Evolutionary conservation across 2,329 filamentous ascomycete genomes (phyloP), one percentile per base, ranked within the genome.

Genomic region (Cordyceps fumosorosea): DNA sequence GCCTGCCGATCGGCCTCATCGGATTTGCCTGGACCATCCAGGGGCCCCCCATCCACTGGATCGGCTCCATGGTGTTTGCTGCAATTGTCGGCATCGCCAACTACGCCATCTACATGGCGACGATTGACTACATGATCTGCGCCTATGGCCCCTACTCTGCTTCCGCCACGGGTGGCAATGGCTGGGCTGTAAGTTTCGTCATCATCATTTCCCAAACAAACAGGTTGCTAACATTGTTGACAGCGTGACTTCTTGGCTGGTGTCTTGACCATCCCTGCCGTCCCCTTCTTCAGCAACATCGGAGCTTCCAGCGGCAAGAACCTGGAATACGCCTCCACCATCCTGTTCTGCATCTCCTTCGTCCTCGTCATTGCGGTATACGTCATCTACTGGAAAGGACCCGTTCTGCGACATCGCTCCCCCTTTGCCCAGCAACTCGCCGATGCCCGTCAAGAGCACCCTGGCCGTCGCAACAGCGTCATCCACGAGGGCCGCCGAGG

Each of bases 91-190:
- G 87, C 24, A 86, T 91, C 57, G 88, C 88, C 61, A 91, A 91
- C 69, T 89, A 88, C 45, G 77, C 83, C 40, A 89, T 90, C 63
- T 90, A 90, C 75, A 89, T 89, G 84, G 86, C 87, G 1, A 89
- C 87, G 1, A 89, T 90, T 65, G 87, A 91, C 72, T 91, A 91
- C 75, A 90, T 90, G 83, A 84, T 90, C 42, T 87, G 85, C 63
- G 86, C 88, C 0, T 90, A 91, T 68, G 89, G 89, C 0, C 84
- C 84, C 0, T 91, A 90, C 71, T 84, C 87, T 2, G 88, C 89
- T 1, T 90, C 87, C 0, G 89, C 89, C 0, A 91, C 89, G 0
- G 89, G 89, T 47, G 89, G 89, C 22, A 91, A 91, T 65, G 89
- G 88, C 1, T 90, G 88, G 75, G 81, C 87, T 3, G 61, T 62